A percentile compares a stretch with the other conserved stretches of the same genome.
Conservation (phyloP, 1,284 basidiomycete genomes). For the Neolentinus lepideus region DNA sequence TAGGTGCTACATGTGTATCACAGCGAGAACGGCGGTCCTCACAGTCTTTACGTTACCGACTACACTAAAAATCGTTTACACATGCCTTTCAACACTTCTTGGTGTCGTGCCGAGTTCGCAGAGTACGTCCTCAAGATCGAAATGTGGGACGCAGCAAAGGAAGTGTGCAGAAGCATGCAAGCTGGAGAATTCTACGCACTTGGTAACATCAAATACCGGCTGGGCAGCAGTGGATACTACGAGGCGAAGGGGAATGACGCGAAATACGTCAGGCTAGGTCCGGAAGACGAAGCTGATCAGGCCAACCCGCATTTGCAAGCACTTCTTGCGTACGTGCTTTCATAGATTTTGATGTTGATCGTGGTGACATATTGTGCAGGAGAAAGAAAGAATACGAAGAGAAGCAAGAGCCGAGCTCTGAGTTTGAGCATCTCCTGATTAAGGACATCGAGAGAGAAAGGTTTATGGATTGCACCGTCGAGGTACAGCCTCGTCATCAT, state of each 20-base stretch:
- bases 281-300: conserved; percentile 3
- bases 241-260: conserved; percentile 51
- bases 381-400: neutral
- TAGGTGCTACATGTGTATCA: neutral
- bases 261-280: conserved; percentile 7
- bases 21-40: neutral
- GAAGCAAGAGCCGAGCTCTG: neutral
- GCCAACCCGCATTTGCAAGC: neutral
- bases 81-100: conserved; percentile 26
- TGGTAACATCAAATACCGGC: conserved; percentile 43
- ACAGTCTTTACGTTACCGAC: neutral
- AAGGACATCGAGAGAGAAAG: conserved; percentile 19
- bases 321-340: neutral
- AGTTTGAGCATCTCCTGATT: neutral
- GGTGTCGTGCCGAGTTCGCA: conserved; percentile 39
- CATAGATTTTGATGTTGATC: neutral
- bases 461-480: conserved; percentile 63
- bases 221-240: conserved; percentile 26
- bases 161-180: conserved; percentile 35
- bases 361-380: neutral
- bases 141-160: conserved; percentile 45
- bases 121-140: conserved; percentile 44
- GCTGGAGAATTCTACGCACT: conserved; percentile 46
- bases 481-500: conserved; percentile 32
- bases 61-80: conserved; percentile 10